A percentile compares a stretch with the other conserved stretches of the same genome.
Evolutionary conservation across 1,284 basidiomycete genomes (phyloP).

Genomic region (Meripilus lineatus): DNA sequence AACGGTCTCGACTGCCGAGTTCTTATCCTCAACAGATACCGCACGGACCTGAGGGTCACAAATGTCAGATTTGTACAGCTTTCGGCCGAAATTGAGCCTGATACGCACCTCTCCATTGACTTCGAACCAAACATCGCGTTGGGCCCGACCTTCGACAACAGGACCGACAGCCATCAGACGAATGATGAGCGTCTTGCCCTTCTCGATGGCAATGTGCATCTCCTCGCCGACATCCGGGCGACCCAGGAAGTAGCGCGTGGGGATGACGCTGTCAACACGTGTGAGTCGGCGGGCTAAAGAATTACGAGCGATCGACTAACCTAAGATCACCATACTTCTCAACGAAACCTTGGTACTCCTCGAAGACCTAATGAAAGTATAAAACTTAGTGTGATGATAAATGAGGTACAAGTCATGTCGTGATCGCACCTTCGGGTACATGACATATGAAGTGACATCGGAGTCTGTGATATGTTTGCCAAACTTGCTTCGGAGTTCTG

Average conservation of each 20-base stretch:
- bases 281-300: neutral
- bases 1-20: constrained; percentile 92
- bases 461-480: constrained; percentile 90
- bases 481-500: constrained; percentile 89
- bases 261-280: constrained; percentile 62
- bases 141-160: constrained; percentile 86
- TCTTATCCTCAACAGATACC: constrained; percentile 92
- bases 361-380: constrained; percentile 72
- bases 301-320: constrained; percentile 30
- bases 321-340: constrained; percentile 96
- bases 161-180: constrained; percentile 94
- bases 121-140: constrained; percentile 98
- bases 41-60: constrained; percentile 68
- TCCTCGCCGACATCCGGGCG: constrained; percentile 92
- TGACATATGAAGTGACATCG: constrained; percentile 94
- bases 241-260: constrained; percentile 96
- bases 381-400: constrained; percentile 10
- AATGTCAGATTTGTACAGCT: neutral
- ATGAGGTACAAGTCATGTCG: constrained; percentile 3
- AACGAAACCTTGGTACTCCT: constrained; percentile 93
- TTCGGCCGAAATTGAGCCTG: constrained; percentile 6
- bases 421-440: constrained; percentile 82
- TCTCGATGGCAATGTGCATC: constrained; percentile 94
- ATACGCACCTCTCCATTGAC: constrained; percentile 84
- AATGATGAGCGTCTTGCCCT: constrained; percentile 96